A percentile compares a stretch with the other conserved stretches of the same genome.
phyloP scores from a whole-genome alignment of 2,329 filamentous ascomycete species.

The Camillea tinctor region DNA sequence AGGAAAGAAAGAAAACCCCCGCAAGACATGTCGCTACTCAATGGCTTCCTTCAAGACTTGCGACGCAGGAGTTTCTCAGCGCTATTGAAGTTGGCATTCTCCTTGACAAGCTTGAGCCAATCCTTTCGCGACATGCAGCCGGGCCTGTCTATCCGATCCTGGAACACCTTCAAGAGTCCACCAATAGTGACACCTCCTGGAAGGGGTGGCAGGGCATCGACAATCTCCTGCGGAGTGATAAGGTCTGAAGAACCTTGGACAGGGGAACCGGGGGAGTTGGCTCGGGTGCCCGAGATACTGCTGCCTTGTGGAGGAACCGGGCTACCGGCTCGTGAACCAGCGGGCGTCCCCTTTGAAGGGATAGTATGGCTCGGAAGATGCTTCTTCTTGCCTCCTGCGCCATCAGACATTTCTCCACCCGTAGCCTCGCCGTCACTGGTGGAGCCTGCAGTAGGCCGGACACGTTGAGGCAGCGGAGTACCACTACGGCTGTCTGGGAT shows the following conservation, averaged over 20 bases:
- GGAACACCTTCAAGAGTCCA: conserved; percentile 54
- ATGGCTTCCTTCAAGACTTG: conserved; percentile 32
- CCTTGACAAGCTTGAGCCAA: conserved; percentile 60
- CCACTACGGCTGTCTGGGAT: conserved; percentile 52
- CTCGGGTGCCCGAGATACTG: conserved; percentile 16
- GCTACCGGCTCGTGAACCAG: conserved; percentile 61
- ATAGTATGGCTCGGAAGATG: conserved; percentile 41
- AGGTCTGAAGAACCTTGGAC: conserved; percentile 19
- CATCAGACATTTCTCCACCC: conserved; percentile 65
- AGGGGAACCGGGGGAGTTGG: conserved; percentile 34
- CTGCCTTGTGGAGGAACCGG: conserved; percentile 49
- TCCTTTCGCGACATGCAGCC: conserved; percentile 52
- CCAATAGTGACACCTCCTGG: conserved; percentile 53
- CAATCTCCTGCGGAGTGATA: conserved; percentile 53
- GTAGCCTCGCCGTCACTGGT: conserved; percentile 73
- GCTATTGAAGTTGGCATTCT: conserved; percentile 50
- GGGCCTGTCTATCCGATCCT: conserved; percentile 50
- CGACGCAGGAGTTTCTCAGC: conserved; percentile 55
- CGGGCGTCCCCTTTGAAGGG: conserved; percentile 50
- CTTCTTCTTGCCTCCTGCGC: conserved; percentile 52
- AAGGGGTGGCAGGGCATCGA: conserved; percentile 50
- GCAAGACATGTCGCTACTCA: background rate
- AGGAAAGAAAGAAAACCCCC: background rate
- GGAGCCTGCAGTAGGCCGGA: conserved; percentile 52
- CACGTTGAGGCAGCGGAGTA: conserved; percentile 52